phyloP scores from a whole-genome alignment of 208 protist species.

The Leishmania amazonensis region DNA sequence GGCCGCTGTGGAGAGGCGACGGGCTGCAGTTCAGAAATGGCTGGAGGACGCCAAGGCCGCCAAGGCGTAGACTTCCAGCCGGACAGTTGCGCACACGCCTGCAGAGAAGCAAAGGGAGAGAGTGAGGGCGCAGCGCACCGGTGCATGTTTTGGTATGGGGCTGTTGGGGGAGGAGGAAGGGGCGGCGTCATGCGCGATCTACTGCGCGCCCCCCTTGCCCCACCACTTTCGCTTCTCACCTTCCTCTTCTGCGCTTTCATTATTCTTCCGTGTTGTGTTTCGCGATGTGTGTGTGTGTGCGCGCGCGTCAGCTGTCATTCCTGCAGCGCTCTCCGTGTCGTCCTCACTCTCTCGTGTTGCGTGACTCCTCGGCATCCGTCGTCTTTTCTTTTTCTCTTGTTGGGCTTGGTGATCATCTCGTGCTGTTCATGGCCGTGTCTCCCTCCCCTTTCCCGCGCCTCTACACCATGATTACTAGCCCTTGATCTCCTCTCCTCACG shows the following conservation, averaged over 20 bases:
- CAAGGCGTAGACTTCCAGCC: conserved; percentile 5
- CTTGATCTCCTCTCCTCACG: not conserved
- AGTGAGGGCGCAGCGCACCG: not conserved
- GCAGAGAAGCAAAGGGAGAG: not conserved
- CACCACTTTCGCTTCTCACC: not conserved
- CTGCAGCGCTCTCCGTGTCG: not conserved
- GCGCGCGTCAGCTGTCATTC: not conserved
- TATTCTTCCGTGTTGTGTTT: not conserved
- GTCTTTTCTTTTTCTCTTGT: not conserved
- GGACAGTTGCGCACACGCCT: not conserved
- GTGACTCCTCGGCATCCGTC: not conserved
- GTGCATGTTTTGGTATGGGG: not conserved
- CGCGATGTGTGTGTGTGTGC: not conserved
- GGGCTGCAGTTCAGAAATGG: conserved; percentile 69
- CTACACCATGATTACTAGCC: not conserved
- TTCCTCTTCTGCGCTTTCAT: not conserved
- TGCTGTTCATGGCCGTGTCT: not conserved
- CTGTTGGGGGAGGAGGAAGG: not conserved
- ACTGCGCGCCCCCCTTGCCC: too few relatives aligned
- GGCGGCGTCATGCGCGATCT: not conserved
- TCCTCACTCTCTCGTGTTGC: not conserved
- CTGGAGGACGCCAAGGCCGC: conserved; percentile 41
- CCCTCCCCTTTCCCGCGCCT: not conserved
- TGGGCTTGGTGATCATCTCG: not conserved
- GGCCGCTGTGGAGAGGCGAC: conserved; percentile 48